phyloP scores from a whole-genome alignment of 805 yeast genomes.

The Saccharomycopsis guyanensis region DNA sequence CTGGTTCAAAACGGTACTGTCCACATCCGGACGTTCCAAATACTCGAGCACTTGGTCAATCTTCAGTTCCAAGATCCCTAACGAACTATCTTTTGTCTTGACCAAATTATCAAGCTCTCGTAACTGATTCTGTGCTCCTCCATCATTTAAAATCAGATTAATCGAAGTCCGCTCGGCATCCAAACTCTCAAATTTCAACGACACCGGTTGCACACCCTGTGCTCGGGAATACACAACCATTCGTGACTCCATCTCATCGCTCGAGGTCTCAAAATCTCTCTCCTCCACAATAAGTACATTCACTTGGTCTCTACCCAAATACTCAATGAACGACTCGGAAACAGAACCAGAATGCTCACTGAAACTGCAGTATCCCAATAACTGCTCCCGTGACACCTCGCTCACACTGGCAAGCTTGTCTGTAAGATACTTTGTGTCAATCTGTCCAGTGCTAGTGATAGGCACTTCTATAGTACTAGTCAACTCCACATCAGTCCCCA shows the following conservation, averaged over 20 bases:
- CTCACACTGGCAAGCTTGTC: neutral
- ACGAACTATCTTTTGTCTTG: neutral
- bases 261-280: neutral
- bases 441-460: neutral
- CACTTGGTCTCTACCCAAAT: neutral
- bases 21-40: neutral
- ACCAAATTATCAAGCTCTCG: neutral
- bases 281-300: neutral
- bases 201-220: neutral
- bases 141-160: neutral
- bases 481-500: neutral
- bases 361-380: neutral
- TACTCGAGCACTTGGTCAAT: neutral
- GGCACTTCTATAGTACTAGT: neutral
- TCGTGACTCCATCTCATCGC: neutral
- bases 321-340: neutral
- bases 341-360: neutral
- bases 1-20: neutral
- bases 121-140: neutral
- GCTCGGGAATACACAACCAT: neutral
- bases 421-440: neutral
- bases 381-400: neutral
- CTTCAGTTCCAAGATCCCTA: neutral
- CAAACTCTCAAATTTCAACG: neutral
- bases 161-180: conserved; percentile 4